Conservation (phyloP, 495 filamentous ascomycete species). For the Tuber brumale region DNA sequence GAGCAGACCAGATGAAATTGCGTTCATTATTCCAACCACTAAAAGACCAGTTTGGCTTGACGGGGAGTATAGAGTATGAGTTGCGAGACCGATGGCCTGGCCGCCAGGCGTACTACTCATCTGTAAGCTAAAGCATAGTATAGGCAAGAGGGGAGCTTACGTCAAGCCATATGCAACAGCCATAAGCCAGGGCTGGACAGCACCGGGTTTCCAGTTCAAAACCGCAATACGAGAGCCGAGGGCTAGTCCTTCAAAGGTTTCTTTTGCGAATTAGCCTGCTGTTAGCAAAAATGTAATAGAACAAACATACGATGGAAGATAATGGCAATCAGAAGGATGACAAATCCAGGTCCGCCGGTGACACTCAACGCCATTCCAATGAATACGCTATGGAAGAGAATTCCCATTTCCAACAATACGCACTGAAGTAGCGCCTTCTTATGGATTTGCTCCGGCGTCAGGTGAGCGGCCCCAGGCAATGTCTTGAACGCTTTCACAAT, state of each 20-base stretch:
- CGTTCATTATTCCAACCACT: constrained; percentile 90
- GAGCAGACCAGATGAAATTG: constrained; percentile 75
- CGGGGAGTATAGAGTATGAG: constrained; percentile 82
- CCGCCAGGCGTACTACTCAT: constrained; percentile 65
- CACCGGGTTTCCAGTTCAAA: constrained; percentile 51
- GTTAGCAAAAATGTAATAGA: no score
- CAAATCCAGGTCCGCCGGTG: constrained; percentile 67
- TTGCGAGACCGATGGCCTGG: constrained; percentile 75
- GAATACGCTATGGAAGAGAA: constrained; percentile 80
- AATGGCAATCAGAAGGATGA: constrained; percentile 74
- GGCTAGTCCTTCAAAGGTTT: constrained; percentile 67
- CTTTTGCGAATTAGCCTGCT: constrained; percentile 4
- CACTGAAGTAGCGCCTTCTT: constrained; percentile 67
- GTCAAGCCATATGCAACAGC: constrained; percentile 84
- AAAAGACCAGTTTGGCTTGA: constrained; percentile 71
- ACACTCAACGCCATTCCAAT: constrained; percentile 88
- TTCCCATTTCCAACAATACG: constrained; percentile 73
- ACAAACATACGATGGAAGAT: constrained; percentile 56
- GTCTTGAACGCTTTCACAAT: neutral
- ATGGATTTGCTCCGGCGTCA: constrained; percentile 44
- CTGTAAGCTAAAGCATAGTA: neutral
- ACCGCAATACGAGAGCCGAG: constrained; percentile 67
- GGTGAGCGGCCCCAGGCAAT: constrained; percentile 7
- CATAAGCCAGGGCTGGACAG: constrained; percentile 79
- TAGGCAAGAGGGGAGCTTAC: constrained; percentile 10